Evolutionary conservation across 1,139 yeast genomes (phyloP).

Genomic region (Candida sp.): DNA sequence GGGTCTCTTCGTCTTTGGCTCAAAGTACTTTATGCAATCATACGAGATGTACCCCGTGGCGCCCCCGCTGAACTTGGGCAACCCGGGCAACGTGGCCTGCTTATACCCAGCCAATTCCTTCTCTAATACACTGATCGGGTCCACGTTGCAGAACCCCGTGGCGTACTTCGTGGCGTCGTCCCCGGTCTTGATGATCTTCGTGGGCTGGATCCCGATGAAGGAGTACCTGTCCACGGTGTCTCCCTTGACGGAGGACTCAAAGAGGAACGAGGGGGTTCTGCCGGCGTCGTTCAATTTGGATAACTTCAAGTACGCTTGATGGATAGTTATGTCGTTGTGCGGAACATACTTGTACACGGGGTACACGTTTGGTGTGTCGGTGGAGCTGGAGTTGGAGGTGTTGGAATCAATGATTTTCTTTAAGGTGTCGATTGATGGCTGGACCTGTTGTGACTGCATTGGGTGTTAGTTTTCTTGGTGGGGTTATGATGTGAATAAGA

Average conservation of each 20-base stretch:
- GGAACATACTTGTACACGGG: constrained; percentile 81
- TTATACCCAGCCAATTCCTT: constrained; percentile 64
- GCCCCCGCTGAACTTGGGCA: constrained; percentile 91
- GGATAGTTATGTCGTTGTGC: constrained; percentile 84
- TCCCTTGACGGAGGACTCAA: constrained; percentile 90
- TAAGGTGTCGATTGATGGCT: constrained; percentile 64
- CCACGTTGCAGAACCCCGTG: constrained; percentile 53
- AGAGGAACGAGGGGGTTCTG: constrained; percentile 73
- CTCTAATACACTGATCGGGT: constrained; percentile 80
- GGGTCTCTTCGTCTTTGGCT: constrained; percentile 81
- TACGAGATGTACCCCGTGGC: constrained; percentile 96
- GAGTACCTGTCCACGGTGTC: constrained; percentile 91
- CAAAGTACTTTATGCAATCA: constrained; percentile 96
- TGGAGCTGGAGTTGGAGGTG: constrained; percentile 15
- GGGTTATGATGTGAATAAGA: no score
- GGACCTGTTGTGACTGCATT: constrained; percentile 35
- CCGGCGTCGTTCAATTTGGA: constrained; percentile 69
- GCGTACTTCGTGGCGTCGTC: constrained; percentile 32
- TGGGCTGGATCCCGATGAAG: constrained; percentile 86
- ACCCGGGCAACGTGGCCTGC: constrained; percentile 79
- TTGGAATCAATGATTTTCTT: constrained; percentile 47
- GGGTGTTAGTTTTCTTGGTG: neutral
- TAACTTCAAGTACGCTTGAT: constrained; percentile 85
- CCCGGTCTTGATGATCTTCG: constrained; percentile 84
- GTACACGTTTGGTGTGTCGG: constrained; percentile 57